Evolutionary conservation across 805 yeast genomes (phyloP), one percentile per base, ranked within the genome.

Genomic region (Ogataea ganodermae): DNA sequence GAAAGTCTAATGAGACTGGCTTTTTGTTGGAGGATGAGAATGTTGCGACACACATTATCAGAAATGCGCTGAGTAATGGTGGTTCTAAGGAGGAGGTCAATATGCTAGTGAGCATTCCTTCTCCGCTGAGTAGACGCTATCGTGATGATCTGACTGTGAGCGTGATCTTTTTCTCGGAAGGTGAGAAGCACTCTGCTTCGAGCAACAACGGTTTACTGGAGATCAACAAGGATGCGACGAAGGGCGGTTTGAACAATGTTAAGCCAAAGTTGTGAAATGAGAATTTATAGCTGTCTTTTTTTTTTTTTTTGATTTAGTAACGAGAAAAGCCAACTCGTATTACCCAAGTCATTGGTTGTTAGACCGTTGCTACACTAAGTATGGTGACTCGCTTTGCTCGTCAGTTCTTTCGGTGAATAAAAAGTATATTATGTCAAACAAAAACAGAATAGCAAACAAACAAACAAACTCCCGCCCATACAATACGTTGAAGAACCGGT

Each of bases 91-190:
- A 92, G 52, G 91, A 89, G 58, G 90, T 91, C 2, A 81, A 91
- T 18, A 87, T 94, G 79, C 72, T 94, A 50, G 85, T 90, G 14
- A 84, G 94, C 45, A 89, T 94, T 44, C 98, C 98, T 16, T 80
- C 90, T 14, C 97, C 98, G 1, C 78, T 86, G 57, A 86, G 96
- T 17, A 81, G 99, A 68, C 78, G 89, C 37, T 92, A 91, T 68
- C 81, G 99, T 66, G 99, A 94, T 69, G 99, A 94, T 66, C 75
- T 94, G 62, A 91, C 98, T 0, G 97, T 91, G 4, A 89, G 97
- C 2, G 99, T 94, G 20, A 89, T 92, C 2, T 94, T 94, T 68
- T 94, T 94, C 64, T 50, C 59, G 9, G 63, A 63, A 40, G 96
- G 96, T 10, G 80, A 80, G 20, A 75, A 74, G 41, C 63, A 66